phyloP scores from a whole-genome alignment of 1,139 yeast species.

The Zygosaccharomyces pseudobailii region DNA sequence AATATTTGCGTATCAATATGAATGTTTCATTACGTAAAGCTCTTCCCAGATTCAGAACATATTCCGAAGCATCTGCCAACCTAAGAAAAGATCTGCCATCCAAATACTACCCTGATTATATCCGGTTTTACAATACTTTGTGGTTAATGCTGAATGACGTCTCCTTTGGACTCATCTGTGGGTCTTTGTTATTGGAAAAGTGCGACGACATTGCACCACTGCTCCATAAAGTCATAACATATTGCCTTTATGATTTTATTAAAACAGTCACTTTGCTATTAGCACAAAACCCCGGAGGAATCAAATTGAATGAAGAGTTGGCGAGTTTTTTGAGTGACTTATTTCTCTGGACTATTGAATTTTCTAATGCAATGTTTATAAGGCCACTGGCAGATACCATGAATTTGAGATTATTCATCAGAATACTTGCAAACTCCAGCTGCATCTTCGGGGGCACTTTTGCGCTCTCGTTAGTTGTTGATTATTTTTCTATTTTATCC shows the following conservation, averaged over 20 bases:
- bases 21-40: slow-evolving; percentile 33
- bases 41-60: slow-evolving; percentile 32
- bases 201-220: slow-evolving; percentile 30
- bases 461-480: slow-evolving; percentile 61
- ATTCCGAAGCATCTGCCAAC: slow-evolving; percentile 10
- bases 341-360: slow-evolving; percentile 75
- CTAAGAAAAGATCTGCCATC: slow-evolving; percentile 24
- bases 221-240: slow-evolving; percentile 14
- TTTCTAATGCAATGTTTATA: slow-evolving; percentile 48
- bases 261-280: slow-evolving; percentile 61
- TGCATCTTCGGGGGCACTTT: slow-evolving; percentile 61
- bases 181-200: slow-evolving; percentile 48
- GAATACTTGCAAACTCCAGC: slow-evolving; percentile 42
- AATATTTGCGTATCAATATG: slow-evolving; percentile 53
- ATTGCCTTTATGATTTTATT: slow-evolving; percentile 36
- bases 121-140: slow-evolving; percentile 77
- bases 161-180: slow-evolving; percentile 62
- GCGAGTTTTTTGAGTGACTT: slow-evolving; percentile 84
- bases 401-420: slow-evolving; percentile 34
- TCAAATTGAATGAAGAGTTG: slow-evolving; percentile 82
- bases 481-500: slow-evolving; percentile 57
- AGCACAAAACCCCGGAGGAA: slow-evolving; percentile 89
- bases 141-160: slow-evolving; percentile 87
- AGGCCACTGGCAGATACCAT: slow-evolving; percentile 25
- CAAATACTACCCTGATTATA: slow-evolving; percentile 61